A percentile compares a stretch with the other conserved stretches of the same genome.
phyloP scores from a whole-genome alignment of 768 basidiomycete species.

The Infundibulicybe gibba region DNA sequence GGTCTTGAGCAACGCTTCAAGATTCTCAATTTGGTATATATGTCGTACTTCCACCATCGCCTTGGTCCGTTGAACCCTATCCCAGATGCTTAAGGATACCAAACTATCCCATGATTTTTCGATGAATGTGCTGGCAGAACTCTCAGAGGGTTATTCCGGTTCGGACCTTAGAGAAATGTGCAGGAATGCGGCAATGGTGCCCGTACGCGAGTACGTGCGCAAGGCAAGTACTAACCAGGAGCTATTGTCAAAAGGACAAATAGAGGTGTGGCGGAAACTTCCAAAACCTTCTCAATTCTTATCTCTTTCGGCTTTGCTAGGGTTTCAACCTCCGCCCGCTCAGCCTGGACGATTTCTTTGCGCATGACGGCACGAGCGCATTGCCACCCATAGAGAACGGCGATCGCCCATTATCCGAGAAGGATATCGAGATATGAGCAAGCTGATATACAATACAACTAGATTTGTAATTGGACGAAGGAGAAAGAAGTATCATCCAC shows the following conservation, averaged over 20 bases:
- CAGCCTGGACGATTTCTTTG: slow-evolving; percentile 64
- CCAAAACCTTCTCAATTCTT: background rate
- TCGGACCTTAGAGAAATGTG: slow-evolving; percentile 92
- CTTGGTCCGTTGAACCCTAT: background rate
- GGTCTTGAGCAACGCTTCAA: slow-evolving; percentile 74
- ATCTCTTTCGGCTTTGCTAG: slow-evolving; percentile 29
- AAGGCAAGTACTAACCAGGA: slow-evolving; percentile 36
- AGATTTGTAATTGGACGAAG: background rate
- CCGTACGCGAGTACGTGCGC: slow-evolving; percentile 81
- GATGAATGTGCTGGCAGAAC: slow-evolving; percentile 57
- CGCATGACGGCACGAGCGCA: slow-evolving; percentile 33
- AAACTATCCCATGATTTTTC: slow-evolving; percentile 60
- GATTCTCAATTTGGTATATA: slow-evolving; percentile 73
- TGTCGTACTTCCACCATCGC: background rate
- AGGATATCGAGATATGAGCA: slow-evolving; percentile 5
- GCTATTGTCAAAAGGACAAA: slow-evolving; percentile 45
- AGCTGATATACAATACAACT: background rate
- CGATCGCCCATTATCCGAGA: slow-evolving; percentile 16
- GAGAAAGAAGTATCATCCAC: no score
- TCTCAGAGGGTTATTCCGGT: slow-evolving; percentile 77
- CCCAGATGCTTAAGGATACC: slow-evolving; percentile 83
- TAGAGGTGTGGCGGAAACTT: slow-evolving; percentile 37
- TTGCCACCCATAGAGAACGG: slow-evolving; percentile 24
- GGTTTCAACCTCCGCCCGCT: slow-evolving; percentile 78
- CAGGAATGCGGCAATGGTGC: slow-evolving; percentile 90